Base-by-base conservation (phyloP, 163 green algal genomes). In the Chloromonas sp. region DNA sequence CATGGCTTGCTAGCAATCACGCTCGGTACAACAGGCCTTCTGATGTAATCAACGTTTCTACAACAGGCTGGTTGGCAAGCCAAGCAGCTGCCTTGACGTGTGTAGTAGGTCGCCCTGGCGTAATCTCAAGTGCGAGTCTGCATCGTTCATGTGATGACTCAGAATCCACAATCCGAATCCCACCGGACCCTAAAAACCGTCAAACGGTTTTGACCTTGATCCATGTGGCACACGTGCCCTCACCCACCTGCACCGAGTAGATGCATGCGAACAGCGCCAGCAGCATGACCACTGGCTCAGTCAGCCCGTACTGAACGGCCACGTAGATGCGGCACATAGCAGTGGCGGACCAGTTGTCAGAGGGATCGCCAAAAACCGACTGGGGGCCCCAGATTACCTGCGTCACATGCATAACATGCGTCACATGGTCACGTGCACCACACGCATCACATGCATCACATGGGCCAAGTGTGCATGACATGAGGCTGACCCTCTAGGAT, bases 261-360 rank as follows among this genome's bases (percentile, higher is more conserved):
- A 93, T 81, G 70, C 90, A 92, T 60, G 87, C 83, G 71, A 93
- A 92, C 60, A 93, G 85, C 60, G 87, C 84, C 1, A 93, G 84
- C 76, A 93, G 87, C 82, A 92, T 81, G 78, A 92, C 88, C 1
- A 77, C 83, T 0, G 90, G 90, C 86, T 92, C 87, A 60, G 90
- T 81, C n/a, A 93, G 60, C 57, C 90, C 90, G 81, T 89, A 93
- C 14, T 78, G 85, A 0, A 90, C 85, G 1, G 87, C 90, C 15
- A 89, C 90, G 88, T 91, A 93, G 0, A 90, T 77, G 60, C 89
- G 87, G 84, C 85, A 87, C 5, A 87, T 80, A 15, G 86, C 81
- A 62, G 80, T 82, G 2, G 85, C 60, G 14, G 78, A 59, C 79
- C 79, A 82, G 36, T 36, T 36, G 36, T 36, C 36, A 8, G 66